Conservation (phyloP, 2,329 filamentous ascomycete genomes). For the Epicoccum nigrum region DNA sequence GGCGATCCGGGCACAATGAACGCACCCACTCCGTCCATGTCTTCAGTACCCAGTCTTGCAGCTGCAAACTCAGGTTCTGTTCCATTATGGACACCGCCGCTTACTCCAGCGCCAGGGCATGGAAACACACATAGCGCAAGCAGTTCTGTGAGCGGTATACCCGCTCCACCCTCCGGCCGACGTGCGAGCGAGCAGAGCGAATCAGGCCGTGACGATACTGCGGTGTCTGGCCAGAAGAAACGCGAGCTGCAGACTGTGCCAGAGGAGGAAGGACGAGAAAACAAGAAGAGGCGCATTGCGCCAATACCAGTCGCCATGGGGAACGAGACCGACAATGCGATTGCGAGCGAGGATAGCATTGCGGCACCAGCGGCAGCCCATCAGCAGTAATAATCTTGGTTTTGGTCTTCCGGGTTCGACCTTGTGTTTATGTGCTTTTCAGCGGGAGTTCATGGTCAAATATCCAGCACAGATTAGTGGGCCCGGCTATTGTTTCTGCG, state of each 20-base stretch:
- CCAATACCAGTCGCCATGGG: conserved; percentile 51
- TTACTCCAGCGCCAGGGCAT: conserved; percentile 70
- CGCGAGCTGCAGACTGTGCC: conserved; percentile 46
- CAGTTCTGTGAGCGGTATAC: conserved; percentile 60
- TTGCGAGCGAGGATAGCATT: conserved; percentile 41
- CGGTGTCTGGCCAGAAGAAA: conserved; percentile 37
- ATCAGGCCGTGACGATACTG: conserved; percentile 43
- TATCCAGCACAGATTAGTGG: neutral
- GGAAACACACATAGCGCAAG: conserved; percentile 59
- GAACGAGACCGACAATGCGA: conserved; percentile 32
- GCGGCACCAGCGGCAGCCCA: conserved; percentile 10
- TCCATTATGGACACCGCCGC: conserved; percentile 86
- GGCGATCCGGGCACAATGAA: conserved; percentile 59
- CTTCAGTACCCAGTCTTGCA: conserved; percentile 76
- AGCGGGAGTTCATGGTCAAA: conserved; percentile 12
- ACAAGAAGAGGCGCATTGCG: conserved; percentile 55
- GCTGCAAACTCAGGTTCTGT: conserved; percentile 70
- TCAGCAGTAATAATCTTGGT: neutral
- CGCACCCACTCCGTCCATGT: conserved; percentile 79
- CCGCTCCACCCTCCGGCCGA: conserved; percentile 25
- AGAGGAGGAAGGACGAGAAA: conserved; percentile 45
- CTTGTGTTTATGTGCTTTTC: neutral
- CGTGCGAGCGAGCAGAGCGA: conserved; percentile 46
- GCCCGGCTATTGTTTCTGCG: conserved; percentile 1
- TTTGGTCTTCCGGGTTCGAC: neutral